These are phyloP conservation scores for Chlamydomonas reinhardtii DNA, from an alignment of 163 green algal species.

Conservation along the genomic window DNA sequence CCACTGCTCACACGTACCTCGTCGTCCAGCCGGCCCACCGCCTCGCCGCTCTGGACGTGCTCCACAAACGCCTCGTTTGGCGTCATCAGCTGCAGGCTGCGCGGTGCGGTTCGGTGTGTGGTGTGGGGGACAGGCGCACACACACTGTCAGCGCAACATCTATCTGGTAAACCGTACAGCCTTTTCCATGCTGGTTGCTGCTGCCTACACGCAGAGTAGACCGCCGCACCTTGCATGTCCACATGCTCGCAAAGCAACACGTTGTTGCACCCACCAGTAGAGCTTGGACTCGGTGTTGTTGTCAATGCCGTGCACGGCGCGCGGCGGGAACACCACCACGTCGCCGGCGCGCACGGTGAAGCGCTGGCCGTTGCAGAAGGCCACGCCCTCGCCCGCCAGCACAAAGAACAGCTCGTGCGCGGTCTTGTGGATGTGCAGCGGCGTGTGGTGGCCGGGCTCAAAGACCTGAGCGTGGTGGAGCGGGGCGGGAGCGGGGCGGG, in stretches of 20 bases:
- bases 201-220: too few species aligned
- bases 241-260: too few species aligned
- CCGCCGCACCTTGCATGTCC: too few species aligned
- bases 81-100: conserved; percentile 43
- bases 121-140: too few species aligned
- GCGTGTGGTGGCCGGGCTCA: conserved; percentile 65
- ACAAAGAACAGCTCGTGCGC: conserved; percentile 82
- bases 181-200: too few species aligned
- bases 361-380: conserved; percentile 62
- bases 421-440: conserved; percentile 66
- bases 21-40: conserved; percentile 45
- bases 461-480: conserved; percentile 49
- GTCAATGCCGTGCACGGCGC: conserved; percentile 71
- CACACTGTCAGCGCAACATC: too few species aligned
- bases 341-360: conserved; percentile 64
- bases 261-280: conserved; percentile 62
- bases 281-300: conserved; percentile 52
- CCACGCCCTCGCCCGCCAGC: conserved; percentile 62
- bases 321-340: conserved; percentile 73
- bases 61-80: conserved; percentile 80
- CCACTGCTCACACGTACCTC: conserved; percentile 13
- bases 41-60: conserved; percentile 63
- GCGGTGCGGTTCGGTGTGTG: neutral
- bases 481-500: too few species aligned
- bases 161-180: too few species aligned